Conservation (phyloP, 2,329 filamentous ascomycete species). For the Coniochaeta sp. region DNA sequence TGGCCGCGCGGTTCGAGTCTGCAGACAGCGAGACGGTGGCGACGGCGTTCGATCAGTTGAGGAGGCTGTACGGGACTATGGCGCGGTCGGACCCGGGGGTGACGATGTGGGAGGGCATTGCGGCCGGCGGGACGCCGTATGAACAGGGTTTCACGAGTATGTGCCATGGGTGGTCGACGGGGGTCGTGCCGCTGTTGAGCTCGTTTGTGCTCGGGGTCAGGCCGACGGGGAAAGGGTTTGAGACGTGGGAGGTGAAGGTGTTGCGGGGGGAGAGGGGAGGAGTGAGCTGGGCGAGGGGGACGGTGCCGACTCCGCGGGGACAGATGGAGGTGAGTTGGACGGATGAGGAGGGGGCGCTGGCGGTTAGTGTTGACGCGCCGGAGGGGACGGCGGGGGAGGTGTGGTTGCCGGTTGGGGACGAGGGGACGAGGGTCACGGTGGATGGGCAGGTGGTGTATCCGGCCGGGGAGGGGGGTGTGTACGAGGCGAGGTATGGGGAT, state of each 20-base stretch:
- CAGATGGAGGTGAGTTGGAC: conserved; percentile 30
- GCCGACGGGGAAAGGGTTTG: conserved; percentile 35
- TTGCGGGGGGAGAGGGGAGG: conserved; percentile 21
- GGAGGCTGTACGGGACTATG: conserved; percentile 44
- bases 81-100: conserved; percentile 33
- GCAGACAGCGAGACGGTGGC: conserved; percentile 9
- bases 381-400: conserved; percentile 19
- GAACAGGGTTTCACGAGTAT: conserved; percentile 38
- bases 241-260: conserved; percentile 31
- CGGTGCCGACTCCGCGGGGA: conserved; percentile 33
- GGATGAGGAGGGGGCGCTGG: conserved; percentile 13
- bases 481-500: not conserved
- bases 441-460: conserved; percentile 13
- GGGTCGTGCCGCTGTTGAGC: conserved; percentile 37
- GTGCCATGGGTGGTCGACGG: conserved; percentile 45
- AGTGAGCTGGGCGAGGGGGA: conserved; percentile 34
- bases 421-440: conserved; percentile 7
- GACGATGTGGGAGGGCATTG: conserved; percentile 45
- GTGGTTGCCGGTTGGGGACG: conserved; percentile 13
- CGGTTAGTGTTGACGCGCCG: conserved; percentile 23
- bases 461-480: not conserved
- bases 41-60: conserved; percentile 34
- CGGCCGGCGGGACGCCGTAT: conserved; percentile 29
- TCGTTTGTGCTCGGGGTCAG: conserved; percentile 39
- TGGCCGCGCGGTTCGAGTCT: conserved; percentile 35